Conservation (phyloP, 495 filamentous ascomycete species). For the Margaritispora aquatica region DNA sequence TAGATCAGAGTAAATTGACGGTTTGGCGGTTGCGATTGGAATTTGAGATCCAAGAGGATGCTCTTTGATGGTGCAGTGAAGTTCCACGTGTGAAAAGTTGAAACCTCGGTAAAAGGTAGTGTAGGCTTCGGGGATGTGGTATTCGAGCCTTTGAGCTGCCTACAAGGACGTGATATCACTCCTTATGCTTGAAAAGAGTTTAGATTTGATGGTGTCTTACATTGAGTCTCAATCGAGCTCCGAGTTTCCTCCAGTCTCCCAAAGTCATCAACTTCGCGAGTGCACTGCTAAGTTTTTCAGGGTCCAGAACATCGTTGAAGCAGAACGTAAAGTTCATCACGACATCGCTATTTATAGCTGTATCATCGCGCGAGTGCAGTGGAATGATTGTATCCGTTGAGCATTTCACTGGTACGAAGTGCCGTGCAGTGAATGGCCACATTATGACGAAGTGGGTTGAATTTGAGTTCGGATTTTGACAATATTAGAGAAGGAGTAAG, state of each 20-base stretch:
- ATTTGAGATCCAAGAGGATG: conserved; percentile 30
- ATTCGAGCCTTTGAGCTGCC: conserved; percentile 31
- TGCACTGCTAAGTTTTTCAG: conserved; percentile 31
- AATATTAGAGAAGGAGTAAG: no score
- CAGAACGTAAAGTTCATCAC: conserved; percentile 33
- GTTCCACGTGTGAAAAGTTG: conserved; percentile 26
- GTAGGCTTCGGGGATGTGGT: conserved; percentile 37
- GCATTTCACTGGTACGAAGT: background rate
- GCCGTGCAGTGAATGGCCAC: background rate
- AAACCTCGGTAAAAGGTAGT: conserved; percentile 27
- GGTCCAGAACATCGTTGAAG: conserved; percentile 44
- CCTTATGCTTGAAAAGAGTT: no score
- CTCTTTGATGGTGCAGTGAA: conserved; percentile 21
- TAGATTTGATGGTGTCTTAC: conserved; percentile 24
- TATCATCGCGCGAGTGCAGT: conserved; percentile 34
- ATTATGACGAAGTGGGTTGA: background rate
- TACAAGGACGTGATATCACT: no score
- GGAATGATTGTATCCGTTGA: conserved; percentile 31
- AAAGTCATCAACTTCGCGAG: conserved; percentile 31
- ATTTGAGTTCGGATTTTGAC: background rate
- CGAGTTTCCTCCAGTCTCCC: conserved; percentile 39
- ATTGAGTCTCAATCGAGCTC: conserved; percentile 34
- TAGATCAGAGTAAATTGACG: conserved; percentile 28
- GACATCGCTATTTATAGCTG: conserved; percentile 27
- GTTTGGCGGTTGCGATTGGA: conserved; percentile 23